A percentile compares a stretch with the other conserved stretches of the same genome.
These are phyloP conservation scores for Wickerhamiella kazuoi DNA, from an alignment of 805 yeast genomes.

Conservation along the genomic window DNA sequence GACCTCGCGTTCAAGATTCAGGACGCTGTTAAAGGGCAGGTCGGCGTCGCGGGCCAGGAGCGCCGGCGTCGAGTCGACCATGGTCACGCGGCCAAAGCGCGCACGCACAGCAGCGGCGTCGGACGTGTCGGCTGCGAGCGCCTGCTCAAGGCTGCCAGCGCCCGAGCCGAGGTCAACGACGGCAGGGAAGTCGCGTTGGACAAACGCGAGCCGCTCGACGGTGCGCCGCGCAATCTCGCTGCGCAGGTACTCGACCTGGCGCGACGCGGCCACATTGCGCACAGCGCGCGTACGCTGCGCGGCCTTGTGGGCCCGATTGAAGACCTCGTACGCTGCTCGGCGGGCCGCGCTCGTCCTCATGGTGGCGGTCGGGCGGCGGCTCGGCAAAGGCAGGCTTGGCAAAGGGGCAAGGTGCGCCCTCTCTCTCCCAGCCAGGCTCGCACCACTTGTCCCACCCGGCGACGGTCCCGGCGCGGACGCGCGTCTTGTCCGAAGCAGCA, in stretches of 20 bases:
- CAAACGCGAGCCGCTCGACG: slow-evolving; percentile 56
- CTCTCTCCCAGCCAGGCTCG: no score
- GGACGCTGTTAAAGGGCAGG: slow-evolving; percentile 25
- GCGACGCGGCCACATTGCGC: slow-evolving; percentile 26
- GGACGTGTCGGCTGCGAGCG: slow-evolving; percentile 25
- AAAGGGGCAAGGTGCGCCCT: no score
- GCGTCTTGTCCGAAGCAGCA: no score
- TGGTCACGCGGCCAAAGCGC: slow-evolving; percentile 36
- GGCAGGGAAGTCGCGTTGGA: slow-evolving; percentile 42
- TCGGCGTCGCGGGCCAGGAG: slow-evolving; percentile 37
- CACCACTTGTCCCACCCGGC: no score
- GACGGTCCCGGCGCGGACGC: no score
- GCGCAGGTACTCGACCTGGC: slow-evolving; percentile 52
- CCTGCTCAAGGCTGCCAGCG: slow-evolving; percentile 42
- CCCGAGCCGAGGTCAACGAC: slow-evolving; percentile 61
- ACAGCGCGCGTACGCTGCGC: slow-evolving; percentile 45
- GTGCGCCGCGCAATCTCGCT: slow-evolving; percentile 59
- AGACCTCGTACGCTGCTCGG: slow-evolving; percentile 27
- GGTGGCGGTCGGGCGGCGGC: background rate
- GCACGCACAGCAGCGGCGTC: slow-evolving; percentile 37
- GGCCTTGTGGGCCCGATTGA: slow-evolving; percentile 44
- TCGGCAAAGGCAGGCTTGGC: no score
- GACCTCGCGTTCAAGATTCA: slow-evolving; percentile 33
- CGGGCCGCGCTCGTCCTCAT: no score
- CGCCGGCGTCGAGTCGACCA: slow-evolving; percentile 47